Evolutionary conservation across 225 moss, liverwort and hornwort species (phyloP).

Genomic region (Rhytidiadelphus loreus): DNA sequence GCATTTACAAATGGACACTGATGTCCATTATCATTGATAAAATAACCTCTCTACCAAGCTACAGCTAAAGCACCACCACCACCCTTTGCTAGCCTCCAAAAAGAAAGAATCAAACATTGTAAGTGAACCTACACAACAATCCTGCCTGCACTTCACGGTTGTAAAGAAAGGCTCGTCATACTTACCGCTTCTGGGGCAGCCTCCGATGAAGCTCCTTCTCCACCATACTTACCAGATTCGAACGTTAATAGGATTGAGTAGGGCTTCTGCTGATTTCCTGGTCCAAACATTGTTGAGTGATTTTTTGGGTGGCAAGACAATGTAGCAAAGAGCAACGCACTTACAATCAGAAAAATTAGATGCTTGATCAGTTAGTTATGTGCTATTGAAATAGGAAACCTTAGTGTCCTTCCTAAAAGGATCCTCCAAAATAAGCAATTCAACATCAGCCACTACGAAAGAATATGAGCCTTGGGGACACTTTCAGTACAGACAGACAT

Average conservation of each 20-base stretch:
- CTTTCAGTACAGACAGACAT: too few species aligned
- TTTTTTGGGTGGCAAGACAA: not conserved
- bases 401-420: too few species aligned
- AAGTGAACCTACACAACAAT: not conserved
- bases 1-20: not conserved
- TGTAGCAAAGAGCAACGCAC: not conserved
- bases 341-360: not conserved
- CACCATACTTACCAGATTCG: not conserved
- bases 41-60: not conserved
- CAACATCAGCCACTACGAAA: not conserved
- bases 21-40: not conserved
- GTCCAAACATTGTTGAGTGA: not conserved
- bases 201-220: not conserved
- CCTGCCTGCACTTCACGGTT: not conserved
- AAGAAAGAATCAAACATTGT: not conserved
- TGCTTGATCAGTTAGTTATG: not conserved
- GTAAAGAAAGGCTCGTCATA: not conserved
- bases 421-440: not conserved
- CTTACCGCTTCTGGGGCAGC: not conserved
- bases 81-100: not conserved
- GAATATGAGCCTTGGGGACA: not conserved
- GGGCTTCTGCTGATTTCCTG: not conserved
- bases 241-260: not conserved
- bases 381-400: not conserved
- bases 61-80: not conserved